Base-by-base conservation (phyloP, 2,329 filamentous ascomycete genomes). In the Aspergillus proliferans region DNA sequence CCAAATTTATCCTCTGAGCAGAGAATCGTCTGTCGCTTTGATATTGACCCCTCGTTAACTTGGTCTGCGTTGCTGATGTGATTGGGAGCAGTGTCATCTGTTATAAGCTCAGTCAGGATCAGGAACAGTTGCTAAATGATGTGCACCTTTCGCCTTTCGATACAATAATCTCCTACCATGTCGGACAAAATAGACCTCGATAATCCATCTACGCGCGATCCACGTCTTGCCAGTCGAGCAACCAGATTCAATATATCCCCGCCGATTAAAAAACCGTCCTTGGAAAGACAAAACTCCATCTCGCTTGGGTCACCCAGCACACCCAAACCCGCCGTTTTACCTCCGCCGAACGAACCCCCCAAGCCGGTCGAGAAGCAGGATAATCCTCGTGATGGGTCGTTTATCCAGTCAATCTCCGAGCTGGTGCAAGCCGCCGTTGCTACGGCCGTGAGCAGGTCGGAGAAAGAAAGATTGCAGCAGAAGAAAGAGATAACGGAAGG, bases 381-480 rank as follows among this genome's bases (percentile, higher is more conserved):
- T 40, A 19, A 40, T 7, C 5, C 19, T 12, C 9, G 45, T 36
- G 46, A 45, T 14, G 57, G 76, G 73, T 78, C 79, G 53, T 71
- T 76, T 50, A 15, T 60, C 26, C 58, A 50, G 36, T 48, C 51
- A 3, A 48, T 65, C 33, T 50, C 56, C 5, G 57, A 60, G 4
- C 51, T 62, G 28, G 49, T 58, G 5, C 52, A 56, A 33, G 45
- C 54, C 8, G 49, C 49, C 3, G 53, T 71, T 6, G 59, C 64
- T 38, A 49, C 50, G 10, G 46, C 49, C 7, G 59, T 58, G 26
- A 47, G 63, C 6, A 58, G 65, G 7, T 53, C 64, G 2, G 56
- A 58, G 33, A 62, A 52, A 43, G 52, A 56, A 8, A 62, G 57
- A 22, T 46, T 67, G 6, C 53, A 65, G 18, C 60, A 57, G 21